Percentiles rank a stretch among this genome's conserved stretches.
Conservation (phyloP, 768 basidiomycete genomes). For the Dioszegia crocea region DNA sequence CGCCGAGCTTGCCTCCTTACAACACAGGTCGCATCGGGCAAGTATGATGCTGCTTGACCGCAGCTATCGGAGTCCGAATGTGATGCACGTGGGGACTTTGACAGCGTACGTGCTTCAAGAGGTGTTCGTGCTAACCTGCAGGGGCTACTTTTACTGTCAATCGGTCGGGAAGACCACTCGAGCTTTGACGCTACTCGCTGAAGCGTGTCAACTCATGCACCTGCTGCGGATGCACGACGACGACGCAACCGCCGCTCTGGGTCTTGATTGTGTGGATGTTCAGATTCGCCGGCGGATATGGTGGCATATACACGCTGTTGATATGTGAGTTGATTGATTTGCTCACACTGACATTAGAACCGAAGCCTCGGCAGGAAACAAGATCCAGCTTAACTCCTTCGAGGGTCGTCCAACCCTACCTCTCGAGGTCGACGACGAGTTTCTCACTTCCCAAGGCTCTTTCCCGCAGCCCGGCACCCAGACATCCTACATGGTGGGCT, state of each 20-base stretch:
- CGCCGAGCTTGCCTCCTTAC: constrained; percentile 13
- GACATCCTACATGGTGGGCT: constrained; percentile 14
- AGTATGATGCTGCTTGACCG: constrained; percentile 12
- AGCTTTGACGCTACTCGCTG: constrained; percentile 13
- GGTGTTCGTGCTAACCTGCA: neutral
- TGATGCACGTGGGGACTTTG: constrained; percentile 16
- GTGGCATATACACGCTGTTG: constrained; percentile 23
- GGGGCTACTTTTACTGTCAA: constrained; percentile 19
- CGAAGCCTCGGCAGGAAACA: constrained; percentile 16
- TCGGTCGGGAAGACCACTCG: constrained; percentile 16
- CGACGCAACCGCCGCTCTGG: neutral
- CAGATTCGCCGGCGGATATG: constrained; percentile 17
- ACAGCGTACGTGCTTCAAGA: constrained; percentile 8
- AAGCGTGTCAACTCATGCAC: constrained; percentile 20
- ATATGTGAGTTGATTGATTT: constrained; percentile 9
- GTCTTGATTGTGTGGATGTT: constrained; percentile 9
- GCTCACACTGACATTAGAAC: constrained; percentile 10
- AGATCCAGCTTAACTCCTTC: constrained; percentile 19
- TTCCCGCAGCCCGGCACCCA: constrained; percentile 11
- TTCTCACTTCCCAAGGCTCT: constrained; percentile 16
- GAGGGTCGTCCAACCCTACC: constrained; percentile 17
- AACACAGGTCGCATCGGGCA: constrained; percentile 16
- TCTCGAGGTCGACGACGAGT: constrained; percentile 18
- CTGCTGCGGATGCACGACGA: constrained; percentile 11
- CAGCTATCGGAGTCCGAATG: constrained; percentile 10